A percentile compares a stretch with the other conserved stretches of the same genome.
Evolutionary conservation across 768 basidiomycete genomes (phyloP).

Genomic region (Tricholoma furcatifolium): DNA sequence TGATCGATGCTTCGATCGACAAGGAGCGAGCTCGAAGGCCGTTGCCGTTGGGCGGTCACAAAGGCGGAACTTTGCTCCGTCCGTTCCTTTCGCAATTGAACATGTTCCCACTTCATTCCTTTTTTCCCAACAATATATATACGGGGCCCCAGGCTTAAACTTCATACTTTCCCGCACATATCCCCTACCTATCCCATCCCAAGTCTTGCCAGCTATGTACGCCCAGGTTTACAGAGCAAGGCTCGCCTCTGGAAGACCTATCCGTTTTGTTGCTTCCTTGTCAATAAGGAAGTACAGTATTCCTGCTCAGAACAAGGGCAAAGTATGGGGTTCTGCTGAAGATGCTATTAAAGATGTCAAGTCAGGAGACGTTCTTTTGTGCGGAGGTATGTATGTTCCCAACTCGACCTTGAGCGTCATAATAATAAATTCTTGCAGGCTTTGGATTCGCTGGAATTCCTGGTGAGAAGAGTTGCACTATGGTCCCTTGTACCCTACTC

Average conservation of each 20-base stretch:
- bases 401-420: background rate
- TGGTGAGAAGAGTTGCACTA: conserved; percentile 39
- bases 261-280: conserved; percentile 21
- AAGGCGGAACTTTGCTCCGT: conserved; percentile 11
- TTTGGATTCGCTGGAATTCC: conserved; percentile 91
- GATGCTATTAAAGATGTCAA: conserved; percentile 83
- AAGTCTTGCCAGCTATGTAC: conserved; percentile 11
- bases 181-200: background rate
- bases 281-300: conserved; percentile 31
- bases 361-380: conserved; percentile 75
- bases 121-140: conserved; percentile 3
- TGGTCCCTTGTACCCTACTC: background rate
- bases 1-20: background rate
- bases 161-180: background rate
- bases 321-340: conserved; percentile 82
- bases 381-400: conserved; percentile 61
- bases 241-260: conserved; percentile 13
- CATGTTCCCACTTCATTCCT: conserved; percentile 10
- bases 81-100: conserved; percentile 15
- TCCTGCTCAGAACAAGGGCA: conserved; percentile 39
- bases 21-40: conserved; percentile 1
- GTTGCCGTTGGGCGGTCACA: conserved; percentile 9
- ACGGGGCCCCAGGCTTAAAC: background rate
- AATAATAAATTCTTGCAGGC: conserved; percentile 40
- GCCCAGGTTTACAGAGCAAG: conserved; percentile 23